These are phyloP conservation scores for Scenedesmus sp. DNA, from an alignment of 163 green algal genomes.

Conservation along the genomic window DNA sequence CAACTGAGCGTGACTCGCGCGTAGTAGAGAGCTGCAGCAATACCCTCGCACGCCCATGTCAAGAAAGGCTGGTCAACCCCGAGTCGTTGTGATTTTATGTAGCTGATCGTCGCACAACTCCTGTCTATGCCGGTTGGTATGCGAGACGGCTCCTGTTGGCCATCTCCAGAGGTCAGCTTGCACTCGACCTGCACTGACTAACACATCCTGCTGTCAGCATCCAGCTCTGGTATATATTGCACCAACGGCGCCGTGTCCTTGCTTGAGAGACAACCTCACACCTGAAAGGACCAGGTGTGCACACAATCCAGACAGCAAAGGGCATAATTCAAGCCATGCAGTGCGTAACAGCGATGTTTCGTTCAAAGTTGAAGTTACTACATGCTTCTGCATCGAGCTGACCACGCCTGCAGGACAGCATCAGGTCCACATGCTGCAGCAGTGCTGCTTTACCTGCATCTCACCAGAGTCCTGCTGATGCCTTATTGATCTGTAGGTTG, in stretches of 20 bases:
- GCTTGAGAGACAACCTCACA: neutral
- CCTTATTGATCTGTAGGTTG: neutral
- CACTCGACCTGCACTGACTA: neutral
- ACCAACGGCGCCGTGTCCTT: neutral
- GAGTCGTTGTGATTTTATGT: neutral
- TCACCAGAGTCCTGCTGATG: neutral
- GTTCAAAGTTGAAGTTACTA: neutral
- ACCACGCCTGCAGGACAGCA: neutral
- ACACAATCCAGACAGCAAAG: slow-evolving; percentile 6
- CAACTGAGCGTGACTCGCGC: neutral
- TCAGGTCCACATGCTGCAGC: neutral
- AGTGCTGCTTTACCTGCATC: neutral
- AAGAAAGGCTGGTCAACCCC: neutral
- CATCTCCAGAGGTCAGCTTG: neutral
- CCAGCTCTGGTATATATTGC: neutral
- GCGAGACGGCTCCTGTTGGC: neutral
- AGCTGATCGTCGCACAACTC: neutral
- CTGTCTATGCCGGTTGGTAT: neutral
- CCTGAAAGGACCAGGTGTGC: slow-evolving; percentile 3
- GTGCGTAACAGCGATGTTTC: neutral
- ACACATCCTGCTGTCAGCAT: neutral
- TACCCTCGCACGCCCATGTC: neutral
- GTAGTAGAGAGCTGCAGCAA: slow-evolving; percentile 18
- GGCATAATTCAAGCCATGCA: neutral
- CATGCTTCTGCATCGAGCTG: neutral